Evolutionary conservation across 371 early-diverging fungal species (phyloP), one percentile per base, ranked within the genome.

Genomic region (Nematocida sp.): DNA sequence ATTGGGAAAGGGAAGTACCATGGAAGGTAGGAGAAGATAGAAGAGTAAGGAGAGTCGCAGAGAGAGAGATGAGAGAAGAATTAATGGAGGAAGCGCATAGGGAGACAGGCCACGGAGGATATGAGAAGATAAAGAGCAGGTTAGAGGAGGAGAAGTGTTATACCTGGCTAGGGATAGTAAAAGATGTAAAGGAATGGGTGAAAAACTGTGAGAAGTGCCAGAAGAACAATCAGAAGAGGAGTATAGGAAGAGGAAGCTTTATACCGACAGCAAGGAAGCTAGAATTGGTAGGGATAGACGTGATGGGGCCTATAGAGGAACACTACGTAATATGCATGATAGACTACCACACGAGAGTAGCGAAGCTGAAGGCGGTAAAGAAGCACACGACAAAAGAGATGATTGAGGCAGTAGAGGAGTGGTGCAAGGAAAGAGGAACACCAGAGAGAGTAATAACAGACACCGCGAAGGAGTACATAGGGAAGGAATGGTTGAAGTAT

Each of bases 391-490:
- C 42, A 47, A 13, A 5, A 47, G 50, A 47, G 7, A 47, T 47
- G 50, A 47, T 47, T 15, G 73, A 11, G 20, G 67, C 27, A 23
- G 23, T 73, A 13, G 18, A 44, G 50, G 70, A 60, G 60, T 62
- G 33, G 33, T 72, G 71, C 33, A 11, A 73, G 67, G 23, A 11
- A 23, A 23, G 6, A 23, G 27, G 23, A 18, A 64, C n/a, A 6
- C 64, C 47, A 57, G 70, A 61, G 40, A 62, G 46, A 18, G 23
- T 72, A 3, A 54, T 81, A 25, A 81, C 82, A 55, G 82, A 81
- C 62, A 81, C 70, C 46, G 82, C 72, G 9, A 81, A 72, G 40
- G 72, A 81, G 44, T 81, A 72, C 54, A 3, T 25, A 13, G 62
- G 40, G n/a, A 39, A 46, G 52, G 9, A 61, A 20, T 6, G 66